Percentiles rank a stretch among this genome's conserved stretches.
phyloP scores from a whole-genome alignment of 805 yeast genomes.

The Spathaspora arborariae region DNA sequence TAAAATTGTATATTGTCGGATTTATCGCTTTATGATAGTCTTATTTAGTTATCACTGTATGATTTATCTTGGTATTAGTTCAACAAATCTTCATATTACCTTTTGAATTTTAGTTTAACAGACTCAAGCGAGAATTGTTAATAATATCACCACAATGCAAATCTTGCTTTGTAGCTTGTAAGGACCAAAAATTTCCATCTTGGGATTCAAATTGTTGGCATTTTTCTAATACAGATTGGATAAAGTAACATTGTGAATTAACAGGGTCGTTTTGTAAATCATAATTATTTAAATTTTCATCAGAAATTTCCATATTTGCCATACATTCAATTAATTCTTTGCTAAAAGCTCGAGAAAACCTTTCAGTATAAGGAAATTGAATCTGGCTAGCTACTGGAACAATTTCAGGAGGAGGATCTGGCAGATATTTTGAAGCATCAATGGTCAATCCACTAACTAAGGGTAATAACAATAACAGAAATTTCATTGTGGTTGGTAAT shows the following conservation, averaged over 20 bases:
- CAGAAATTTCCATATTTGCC: neutral
- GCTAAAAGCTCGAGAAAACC: slow-evolving; percentile 3
- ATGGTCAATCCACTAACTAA: neutral
- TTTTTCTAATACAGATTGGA: neutral
- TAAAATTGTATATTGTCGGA: too few species aligned
- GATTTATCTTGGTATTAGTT: too few species aligned
- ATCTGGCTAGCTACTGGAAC: neutral
- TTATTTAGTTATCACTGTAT: too few species aligned
- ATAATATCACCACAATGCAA: neutral
- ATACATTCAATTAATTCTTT: slow-evolving; percentile 7
- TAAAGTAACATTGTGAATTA: slow-evolving; percentile 1
- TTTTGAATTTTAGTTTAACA: too few species aligned
- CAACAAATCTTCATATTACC: too few species aligned
- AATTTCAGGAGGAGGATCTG: neutral
- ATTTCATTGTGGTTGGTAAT: neutral
- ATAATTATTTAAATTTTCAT: neutral
- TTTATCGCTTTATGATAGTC: too few species aligned
- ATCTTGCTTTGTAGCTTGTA: neutral
- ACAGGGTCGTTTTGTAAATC: neutral
- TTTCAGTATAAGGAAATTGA: neutral
- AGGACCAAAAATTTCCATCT: neutral
- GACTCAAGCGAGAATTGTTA: too few species aligned
- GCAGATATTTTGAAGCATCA: neutral
- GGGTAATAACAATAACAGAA: neutral
- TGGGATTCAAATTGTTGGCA: neutral